A percentile compares a stretch with the other conserved stretches of the same genome.
Evolutionary conservation across 371 early-diverging fungal species (phyloP).

Genomic region (Nosema muscidifuracis): DNA sequence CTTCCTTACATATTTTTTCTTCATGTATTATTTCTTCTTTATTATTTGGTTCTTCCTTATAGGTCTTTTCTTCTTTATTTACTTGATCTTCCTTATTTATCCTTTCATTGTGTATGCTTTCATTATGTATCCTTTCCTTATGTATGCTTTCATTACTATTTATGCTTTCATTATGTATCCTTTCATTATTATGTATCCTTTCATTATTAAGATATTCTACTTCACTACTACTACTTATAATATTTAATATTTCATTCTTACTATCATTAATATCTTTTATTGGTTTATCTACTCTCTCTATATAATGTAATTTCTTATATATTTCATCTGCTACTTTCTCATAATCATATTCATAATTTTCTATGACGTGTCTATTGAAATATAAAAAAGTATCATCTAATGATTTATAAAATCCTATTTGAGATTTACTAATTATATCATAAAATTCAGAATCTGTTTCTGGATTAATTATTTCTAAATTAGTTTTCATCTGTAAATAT

Average conservation of each 20-base stretch:
- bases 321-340: constrained; percentile 26
- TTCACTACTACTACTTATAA: not conserved
- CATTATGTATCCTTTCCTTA: no score
- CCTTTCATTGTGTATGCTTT: no score
- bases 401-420: constrained; percentile 10
- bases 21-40: no score
- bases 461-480: not conserved
- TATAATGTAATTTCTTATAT: constrained; percentile 1
- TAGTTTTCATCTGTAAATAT: constrained; percentile 7
- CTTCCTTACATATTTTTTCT: no score
- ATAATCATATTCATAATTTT: constrained; percentile 19
- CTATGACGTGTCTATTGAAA: constrained; percentile 15
- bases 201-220: no score
- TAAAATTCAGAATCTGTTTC: constrained; percentile 6
- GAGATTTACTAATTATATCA: not conserved
- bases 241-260: not conserved
- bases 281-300: not conserved
- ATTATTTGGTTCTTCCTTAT: no score
- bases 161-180: no score
- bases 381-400: not conserved
- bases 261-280: not conserved
- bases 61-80: no score
- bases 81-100: no score
- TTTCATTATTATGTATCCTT: no score
- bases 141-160: no score